Evolutionary conservation across 2,329 filamentous ascomycete species (phyloP), one percentile per base, ranked within the genome.

Genomic region (Raffaelea arxii): DNA sequence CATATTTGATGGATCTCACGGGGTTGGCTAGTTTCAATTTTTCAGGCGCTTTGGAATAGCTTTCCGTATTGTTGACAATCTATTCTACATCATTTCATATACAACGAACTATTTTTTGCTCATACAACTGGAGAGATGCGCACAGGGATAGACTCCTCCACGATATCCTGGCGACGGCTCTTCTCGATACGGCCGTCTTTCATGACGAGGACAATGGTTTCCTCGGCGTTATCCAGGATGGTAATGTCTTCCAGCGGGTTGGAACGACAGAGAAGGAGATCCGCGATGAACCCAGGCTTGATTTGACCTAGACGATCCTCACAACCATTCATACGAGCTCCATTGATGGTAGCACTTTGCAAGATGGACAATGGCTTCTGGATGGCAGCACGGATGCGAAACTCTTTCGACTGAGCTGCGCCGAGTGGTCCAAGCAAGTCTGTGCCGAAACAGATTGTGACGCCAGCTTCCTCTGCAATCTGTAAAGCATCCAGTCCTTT

Each of bases 221-320:
- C 59, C 22, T 74, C 67, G 2, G 67, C 66, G 25, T 61, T 53
- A 51, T 71, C 71, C 12, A 78, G 57, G 9, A 77, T 59, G 3
- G 62, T 64, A 16, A 77, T 65, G 55, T 77, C 67, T 19, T 75
- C 67, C 46, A 78, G 57, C 2, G 74, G 75, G 53, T 77, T 77
- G 22, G 55, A 54, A 27, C 65, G 66, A 22, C 76, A 55, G 10
- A 78, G 58, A 23, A 78, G 51, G 19, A 78, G 46, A 56, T 78
- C 75, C 1, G 73, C 74, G 6, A 60, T 56, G 49, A 68, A 74
- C 0, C 72, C 72, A 35, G 64, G 59, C 49, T 63, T 64, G 5
- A 78, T 56, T 52, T 72, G 65, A 0, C 74, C 75, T n/a, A 77
- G 52, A 22, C 55, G 58, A 6, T 65, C 55, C 32, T 68, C 67